Conservation (phyloP, 768 basidiomycete genomes). For the Boletus pseudo-olivaceus region DNA sequence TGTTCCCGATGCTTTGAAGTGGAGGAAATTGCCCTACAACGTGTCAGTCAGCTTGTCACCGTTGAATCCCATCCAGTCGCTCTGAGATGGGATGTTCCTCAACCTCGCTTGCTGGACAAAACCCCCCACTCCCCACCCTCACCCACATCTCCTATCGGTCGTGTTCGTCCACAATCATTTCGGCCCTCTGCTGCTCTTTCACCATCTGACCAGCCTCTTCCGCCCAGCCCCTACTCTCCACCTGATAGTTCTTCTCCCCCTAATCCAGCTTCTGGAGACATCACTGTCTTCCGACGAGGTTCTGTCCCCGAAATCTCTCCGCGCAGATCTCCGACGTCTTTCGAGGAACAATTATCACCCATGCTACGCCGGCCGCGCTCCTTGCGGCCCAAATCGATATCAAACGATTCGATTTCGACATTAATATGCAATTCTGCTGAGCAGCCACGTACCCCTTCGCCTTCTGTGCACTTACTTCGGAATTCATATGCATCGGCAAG, state of each 20-base stretch:
- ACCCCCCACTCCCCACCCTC: constrained; percentile 15
- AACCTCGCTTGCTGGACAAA: background rate
- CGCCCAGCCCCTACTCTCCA: background rate
- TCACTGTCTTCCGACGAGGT: constrained; percentile 22
- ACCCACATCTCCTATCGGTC: constrained; percentile 18
- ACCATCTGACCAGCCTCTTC: constrained; percentile 23
- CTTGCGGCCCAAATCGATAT: constrained; percentile 49
- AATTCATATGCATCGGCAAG: constrained; percentile 3
- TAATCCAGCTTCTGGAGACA: constrained; percentile 4
- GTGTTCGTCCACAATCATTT: constrained; percentile 24
- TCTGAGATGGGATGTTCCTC: constrained; percentile 17
- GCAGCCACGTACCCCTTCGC: constrained; percentile 5
- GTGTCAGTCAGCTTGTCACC: constrained; percentile 59
- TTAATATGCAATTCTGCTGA: constrained; percentile 12
- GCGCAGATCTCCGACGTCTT: constrained; percentile 5
- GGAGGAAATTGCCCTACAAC: constrained; percentile 63
- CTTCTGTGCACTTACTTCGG: constrained; percentile 2
- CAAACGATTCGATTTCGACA: constrained; percentile 52
- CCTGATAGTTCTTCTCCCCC: background rate
- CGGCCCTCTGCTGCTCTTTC: constrained; percentile 52
- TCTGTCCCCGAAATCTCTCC: constrained; percentile 26
- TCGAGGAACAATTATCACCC: constrained; percentile 20
- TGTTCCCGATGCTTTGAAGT: constrained; percentile 62
- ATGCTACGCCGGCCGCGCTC: constrained; percentile 21
- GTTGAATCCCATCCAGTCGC: constrained; percentile 10